Evolutionary conservation across 192 early-diverging fungal species (phyloP).

Genomic region (Anaeromyces robustus): DNA sequence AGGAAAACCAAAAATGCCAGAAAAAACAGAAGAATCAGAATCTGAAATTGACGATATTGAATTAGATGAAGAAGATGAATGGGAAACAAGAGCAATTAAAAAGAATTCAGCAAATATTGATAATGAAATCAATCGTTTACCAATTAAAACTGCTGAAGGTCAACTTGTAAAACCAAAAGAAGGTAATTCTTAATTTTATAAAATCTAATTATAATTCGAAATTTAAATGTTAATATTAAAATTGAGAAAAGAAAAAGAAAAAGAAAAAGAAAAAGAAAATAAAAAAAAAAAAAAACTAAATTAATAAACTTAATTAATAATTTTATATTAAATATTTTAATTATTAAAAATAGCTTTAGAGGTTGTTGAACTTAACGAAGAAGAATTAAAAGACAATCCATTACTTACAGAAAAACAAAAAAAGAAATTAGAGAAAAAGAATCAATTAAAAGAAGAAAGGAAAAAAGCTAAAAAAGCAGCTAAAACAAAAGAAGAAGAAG

Average conservation of each 20-base stretch:
- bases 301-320: too few species aligned
- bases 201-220: constrained; percentile 6
- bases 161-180: constrained; percentile 22
- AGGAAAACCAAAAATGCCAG: not conserved
- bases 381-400: not conserved
- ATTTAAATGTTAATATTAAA: too few species aligned
- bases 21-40: constrained; percentile 1
- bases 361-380: constrained; percentile 1
- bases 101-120: constrained; percentile 2
- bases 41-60: constrained; percentile 1
- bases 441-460: constrained; percentile 9
- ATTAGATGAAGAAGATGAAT: constrained; percentile 8
- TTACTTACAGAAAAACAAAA: constrained; percentile 31
- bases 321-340: too few species aligned
- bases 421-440: constrained; percentile 38
- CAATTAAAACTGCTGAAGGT: constrained; percentile 52
- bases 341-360: constrained; percentile 9
- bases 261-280: too few species aligned
- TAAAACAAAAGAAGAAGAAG: constrained; percentile 7
- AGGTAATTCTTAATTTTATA: constrained; percentile 4
- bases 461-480: constrained; percentile 3
- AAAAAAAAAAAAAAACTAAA: too few species aligned
- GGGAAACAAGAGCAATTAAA: constrained; percentile 5
- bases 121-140: constrained; percentile 38
- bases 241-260: too few species aligned